A percentile compares a stretch with the other conserved stretches of the same genome.
Evolutionary conservation across 345 rosid species (phyloP).

Genomic region (sweet orange (Citrus sinensis)): DVS_A1.0 CM039166.1:14440001-14440500

Average conservation of each 20-base stretch:
- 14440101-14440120: too few relatives aligned
- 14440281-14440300: slow-evolving; percentile 34
- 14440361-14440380: slow-evolving; percentile 27
- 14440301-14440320: slow-evolving; percentile 36
- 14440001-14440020: too few relatives aligned
- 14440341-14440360: slow-evolving; percentile 31
- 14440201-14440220: background rate
- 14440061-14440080: too few relatives aligned
- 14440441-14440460: background rate
- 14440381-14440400: slow-evolving; percentile 23
- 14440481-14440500: background rate
- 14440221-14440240: background rate
- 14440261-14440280: slow-evolving; percentile 38
- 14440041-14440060: too few relatives aligned
- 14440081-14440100: too few relatives aligned
- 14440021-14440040: too few relatives aligned
- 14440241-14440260: background rate
- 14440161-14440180: too few relatives aligned
- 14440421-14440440: background rate
- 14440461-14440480: background rate
- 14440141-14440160: too few relatives aligned
- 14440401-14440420: background rate
- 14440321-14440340: slow-evolving; percentile 32
- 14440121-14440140: too few relatives aligned
- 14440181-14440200: too few relatives aligned